phyloP scores from a whole-genome alignment of 106 monocot species.

The Allium cepa region DNA sequence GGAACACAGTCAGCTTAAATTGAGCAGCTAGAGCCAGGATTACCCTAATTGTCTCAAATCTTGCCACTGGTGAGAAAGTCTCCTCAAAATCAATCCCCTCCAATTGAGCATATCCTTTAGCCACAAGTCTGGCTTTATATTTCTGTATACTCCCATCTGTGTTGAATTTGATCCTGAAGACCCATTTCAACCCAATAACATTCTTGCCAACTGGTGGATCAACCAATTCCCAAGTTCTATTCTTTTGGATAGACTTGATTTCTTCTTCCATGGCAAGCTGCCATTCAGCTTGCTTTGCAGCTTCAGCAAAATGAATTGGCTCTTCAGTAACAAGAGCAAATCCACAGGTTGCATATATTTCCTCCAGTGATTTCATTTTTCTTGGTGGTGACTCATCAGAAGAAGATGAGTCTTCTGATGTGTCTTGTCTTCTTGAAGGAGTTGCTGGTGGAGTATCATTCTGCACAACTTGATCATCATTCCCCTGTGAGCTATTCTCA shows the following conservation, averaged over 20 bases:
- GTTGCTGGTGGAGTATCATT: background rate
- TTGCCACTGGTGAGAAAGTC: background rate
- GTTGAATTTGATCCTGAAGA: background rate
- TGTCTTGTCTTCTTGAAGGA: background rate
- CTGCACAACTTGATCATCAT: background rate
- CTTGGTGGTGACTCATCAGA: background rate
- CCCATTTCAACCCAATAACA: background rate
- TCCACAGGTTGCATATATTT: background rate
- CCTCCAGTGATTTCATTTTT: background rate
- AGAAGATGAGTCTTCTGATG: slow-evolving; percentile 1
- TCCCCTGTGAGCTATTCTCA: background rate
- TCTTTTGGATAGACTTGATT: no score
- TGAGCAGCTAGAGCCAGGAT: background rate
- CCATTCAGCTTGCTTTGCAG: background rate
- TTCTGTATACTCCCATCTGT: background rate
- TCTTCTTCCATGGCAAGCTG: background rate
- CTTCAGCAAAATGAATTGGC: background rate
- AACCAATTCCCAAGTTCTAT: background rate
- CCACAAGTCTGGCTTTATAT: no score
- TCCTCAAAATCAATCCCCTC: no score
- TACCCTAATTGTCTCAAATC: no score
- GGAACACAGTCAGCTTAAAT: slow-evolving; percentile 2
- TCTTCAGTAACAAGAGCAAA: background rate
- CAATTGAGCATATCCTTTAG: no score
- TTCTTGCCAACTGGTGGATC: background rate